A percentile compares a stretch with the other conserved stretches of the same genome.
phyloP scores from a whole-genome alignment of 2,329 filamentous ascomycete genomes.

The Microthyrium microscopicum region DNA sequence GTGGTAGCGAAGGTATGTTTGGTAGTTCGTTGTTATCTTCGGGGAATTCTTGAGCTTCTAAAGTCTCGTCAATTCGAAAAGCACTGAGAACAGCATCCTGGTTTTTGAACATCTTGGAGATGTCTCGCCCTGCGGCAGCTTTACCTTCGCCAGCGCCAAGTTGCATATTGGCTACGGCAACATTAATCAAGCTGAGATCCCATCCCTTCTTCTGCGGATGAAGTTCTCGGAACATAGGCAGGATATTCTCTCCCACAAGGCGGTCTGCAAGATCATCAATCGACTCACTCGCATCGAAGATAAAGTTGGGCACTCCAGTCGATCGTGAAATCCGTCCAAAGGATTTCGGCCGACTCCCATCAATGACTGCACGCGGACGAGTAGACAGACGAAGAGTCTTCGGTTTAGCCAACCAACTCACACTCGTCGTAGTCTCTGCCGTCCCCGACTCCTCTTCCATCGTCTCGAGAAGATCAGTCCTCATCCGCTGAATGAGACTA shows the following conservation, averaged over 20 bases:
- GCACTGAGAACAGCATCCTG: slow-evolving; percentile 55
- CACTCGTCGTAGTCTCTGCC: neutral
- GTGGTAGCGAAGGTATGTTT: slow-evolving; percentile 2
- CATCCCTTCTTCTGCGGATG: slow-evolving; percentile 53
- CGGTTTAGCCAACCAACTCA: slow-evolving; percentile 62
- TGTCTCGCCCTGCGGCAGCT: slow-evolving; percentile 47
- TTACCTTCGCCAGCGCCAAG: slow-evolving; percentile 27
- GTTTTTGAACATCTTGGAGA: slow-evolving; percentile 63
- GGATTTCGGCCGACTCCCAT: slow-evolving; percentile 37
- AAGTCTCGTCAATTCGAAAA: slow-evolving; percentile 40
- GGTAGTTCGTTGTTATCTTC: slow-evolving; percentile 7
- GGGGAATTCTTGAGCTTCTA: slow-evolving; percentile 14
- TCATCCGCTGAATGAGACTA: slow-evolving; percentile 64
- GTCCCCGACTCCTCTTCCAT: slow-evolving; percentile 19
- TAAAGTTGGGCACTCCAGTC: slow-evolving; percentile 51
- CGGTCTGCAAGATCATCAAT: slow-evolving; percentile 46
- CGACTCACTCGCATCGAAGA: slow-evolving; percentile 47
- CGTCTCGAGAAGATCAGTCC: slow-evolving; percentile 50
- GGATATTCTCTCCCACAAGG: slow-evolving; percentile 50
- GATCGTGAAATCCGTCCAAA: slow-evolving; percentile 64
- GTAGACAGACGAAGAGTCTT: slow-evolving; percentile 69
- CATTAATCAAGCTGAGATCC: slow-evolving; percentile 71
- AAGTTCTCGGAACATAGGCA: slow-evolving; percentile 58
- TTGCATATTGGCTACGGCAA: slow-evolving; percentile 75
- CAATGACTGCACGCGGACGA: slow-evolving; percentile 40